Conservation (phyloP, 73 alveolate species). For the Paramecium tetraurelia region DNA sequence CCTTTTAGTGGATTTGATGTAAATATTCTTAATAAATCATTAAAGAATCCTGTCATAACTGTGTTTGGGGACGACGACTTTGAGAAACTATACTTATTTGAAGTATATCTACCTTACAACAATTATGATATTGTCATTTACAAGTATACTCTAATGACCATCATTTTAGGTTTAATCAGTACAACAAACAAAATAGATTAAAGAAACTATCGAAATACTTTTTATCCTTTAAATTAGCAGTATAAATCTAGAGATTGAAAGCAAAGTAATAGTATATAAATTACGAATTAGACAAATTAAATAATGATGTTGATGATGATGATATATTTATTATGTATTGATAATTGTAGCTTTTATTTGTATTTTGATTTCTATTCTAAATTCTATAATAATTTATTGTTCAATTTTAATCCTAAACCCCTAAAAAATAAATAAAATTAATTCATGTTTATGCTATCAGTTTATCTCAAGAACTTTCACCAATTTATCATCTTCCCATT, state of each 20-base stretch:
- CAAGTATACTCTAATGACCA: background rate
- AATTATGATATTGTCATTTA: conserved; percentile 2
- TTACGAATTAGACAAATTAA: background rate
- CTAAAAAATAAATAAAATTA: background rate
- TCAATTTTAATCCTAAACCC: background rate
- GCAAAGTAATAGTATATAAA: background rate
- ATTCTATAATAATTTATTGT: background rate
- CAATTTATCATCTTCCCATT: background rate
- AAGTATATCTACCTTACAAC: background rate
- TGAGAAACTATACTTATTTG: background rate
- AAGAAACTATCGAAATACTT: background rate
- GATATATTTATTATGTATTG: background rate
- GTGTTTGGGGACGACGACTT: background rate
- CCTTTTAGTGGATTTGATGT: conserved; percentile 15
- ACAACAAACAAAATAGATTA: background rate
- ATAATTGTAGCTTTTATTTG: background rate
- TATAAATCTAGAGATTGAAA: background rate
- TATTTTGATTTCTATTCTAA: too few relatives aligned
- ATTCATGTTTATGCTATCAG: background rate
- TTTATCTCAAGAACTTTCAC: background rate
- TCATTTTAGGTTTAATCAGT: background rate
- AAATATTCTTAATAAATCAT: background rate
- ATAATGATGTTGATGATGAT: background rate
- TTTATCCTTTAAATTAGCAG: background rate
- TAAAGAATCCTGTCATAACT: background rate